Evolutionary conservation across 306 rosid species (phyloP), one percentile per base, ranked within the genome.

Genomic region (Betula pendula): DNA sequence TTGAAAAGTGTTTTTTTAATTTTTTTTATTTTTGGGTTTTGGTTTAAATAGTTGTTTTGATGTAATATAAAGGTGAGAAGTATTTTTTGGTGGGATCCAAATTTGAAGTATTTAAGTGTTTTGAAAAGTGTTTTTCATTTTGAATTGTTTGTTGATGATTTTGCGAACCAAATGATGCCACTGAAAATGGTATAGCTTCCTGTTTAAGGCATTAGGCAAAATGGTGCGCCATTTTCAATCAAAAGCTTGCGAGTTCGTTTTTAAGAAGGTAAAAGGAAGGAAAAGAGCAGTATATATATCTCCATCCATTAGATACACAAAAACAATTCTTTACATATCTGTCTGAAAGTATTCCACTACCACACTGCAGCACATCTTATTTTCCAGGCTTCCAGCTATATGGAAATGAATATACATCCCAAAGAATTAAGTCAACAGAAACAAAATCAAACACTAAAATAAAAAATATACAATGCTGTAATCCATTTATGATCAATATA

Each of bases 371-470:
- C 70, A 65, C 70, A 35, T 17, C 17, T 45, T 45, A 45, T 45
- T 38, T 38, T 38, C 42, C 3, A 60, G 19, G 5, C 35, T 33
- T 31, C 44, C 22, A 22, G 4, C 27, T 59, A 75, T 22, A 50
- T 33, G 42, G 17, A 49, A 50, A 66, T 2, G 11, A 49, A 13
- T 35, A 65, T 62, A 49, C 42, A 35, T 31, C 3, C 27, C 33
- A 25, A 60, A 22, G 53, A 84, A 79, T 42, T 31, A 44, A 81
- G 55, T 14, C 40, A 31, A 52, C 2, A 12, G 44, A 56, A 65
- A 19, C 8, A 55, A 20, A 4, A 38, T 62, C 81, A 73, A 72
- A 74, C 31, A 56, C 11, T 56, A 80, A 53, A 40, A 60, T 47
- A 58, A 48, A 20, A 50, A 56, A 60, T 44, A 11, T 17, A 49